A percentile compares a stretch with the other conserved stretches of the same genome.
phyloP scores from a whole-genome alignment of 768 basidiomycete genomes.

The Roridomyces roridus region DNA sequence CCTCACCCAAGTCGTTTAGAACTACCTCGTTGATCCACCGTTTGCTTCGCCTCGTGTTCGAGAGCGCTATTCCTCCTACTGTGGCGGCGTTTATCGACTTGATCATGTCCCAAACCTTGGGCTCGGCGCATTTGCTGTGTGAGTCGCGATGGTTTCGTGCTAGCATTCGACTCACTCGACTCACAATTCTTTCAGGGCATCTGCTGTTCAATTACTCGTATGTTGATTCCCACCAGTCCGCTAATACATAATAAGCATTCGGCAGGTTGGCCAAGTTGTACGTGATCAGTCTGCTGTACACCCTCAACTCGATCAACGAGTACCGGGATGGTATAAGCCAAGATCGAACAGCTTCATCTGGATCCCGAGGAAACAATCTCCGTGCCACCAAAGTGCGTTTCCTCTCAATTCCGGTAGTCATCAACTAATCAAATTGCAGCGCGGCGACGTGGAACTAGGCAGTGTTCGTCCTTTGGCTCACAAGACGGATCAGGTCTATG shows the following conservation, averaged over 20 bases:
- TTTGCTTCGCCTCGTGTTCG: conserved; percentile 18
- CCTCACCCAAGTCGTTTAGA: background rate
- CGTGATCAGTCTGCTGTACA: conserved; percentile 15
- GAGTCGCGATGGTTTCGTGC: background rate
- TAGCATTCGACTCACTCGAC: background rate
- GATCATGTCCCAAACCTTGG: conserved; percentile 15
- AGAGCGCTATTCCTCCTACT: conserved; percentile 19
- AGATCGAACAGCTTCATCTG: conserved; percentile 8
- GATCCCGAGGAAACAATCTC: conserved; percentile 9
- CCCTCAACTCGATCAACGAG: conserved; percentile 19
- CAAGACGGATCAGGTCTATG: conserved; percentile 9
- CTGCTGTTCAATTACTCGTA: conserved; percentile 18
- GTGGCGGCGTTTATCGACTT: conserved; percentile 18
- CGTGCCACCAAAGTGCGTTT: conserved; percentile 7
- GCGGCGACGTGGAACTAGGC: conserved; percentile 15
- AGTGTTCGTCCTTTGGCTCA: conserved; percentile 2
- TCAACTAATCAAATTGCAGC: background rate
- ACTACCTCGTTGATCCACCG: conserved; percentile 15
- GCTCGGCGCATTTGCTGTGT: conserved; percentile 9
- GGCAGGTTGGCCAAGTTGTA: conserved; percentile 16
- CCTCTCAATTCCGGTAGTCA: too few species aligned
- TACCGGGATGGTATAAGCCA: conserved; percentile 15
- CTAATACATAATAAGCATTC: background rate
- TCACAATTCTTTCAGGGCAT: conserved; percentile 11
- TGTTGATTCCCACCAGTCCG: background rate